Evolutionary conservation across 2,329 filamentous ascomycete genomes (phyloP).

Genomic region (Emmonsiellopsis sp.): DNA sequence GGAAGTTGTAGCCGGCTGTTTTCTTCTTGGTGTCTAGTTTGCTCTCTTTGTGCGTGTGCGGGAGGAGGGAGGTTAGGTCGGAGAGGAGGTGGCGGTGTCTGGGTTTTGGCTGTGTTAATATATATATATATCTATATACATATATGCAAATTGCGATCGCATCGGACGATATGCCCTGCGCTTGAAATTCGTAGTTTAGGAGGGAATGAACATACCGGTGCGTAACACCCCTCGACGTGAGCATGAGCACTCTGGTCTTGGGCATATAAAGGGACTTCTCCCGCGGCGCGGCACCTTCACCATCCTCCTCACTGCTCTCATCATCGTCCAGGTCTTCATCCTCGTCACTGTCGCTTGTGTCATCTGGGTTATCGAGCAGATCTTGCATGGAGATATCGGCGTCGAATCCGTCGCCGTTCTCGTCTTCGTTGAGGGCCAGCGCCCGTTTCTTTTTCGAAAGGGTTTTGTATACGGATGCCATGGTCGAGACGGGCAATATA

Average conservation of each 20-base stretch:
- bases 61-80: constrained; percentile 79
- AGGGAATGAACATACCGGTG: constrained; percentile 51
- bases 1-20: constrained; percentile 50
- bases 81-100: constrained; percentile 90
- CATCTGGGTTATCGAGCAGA: constrained; percentile 13
- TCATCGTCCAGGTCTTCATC: constrained; percentile 54
- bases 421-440: constrained; percentile 1
- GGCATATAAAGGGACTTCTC: constrained; percentile 22
- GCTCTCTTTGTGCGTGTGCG: constrained; percentile 85
- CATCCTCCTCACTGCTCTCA: background rate
- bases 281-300: constrained; percentile 17
- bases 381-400: constrained; percentile 12
- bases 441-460: constrained; percentile 29
- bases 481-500: constrained; percentile 16
- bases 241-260: constrained; percentile 63
- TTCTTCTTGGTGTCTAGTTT: constrained; percentile 94
- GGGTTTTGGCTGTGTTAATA: constrained; percentile 5
- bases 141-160: background rate
- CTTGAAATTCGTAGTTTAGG: constrained; percentile 3
- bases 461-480: constrained; percentile 50
- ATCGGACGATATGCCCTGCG: background rate
- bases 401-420: constrained; percentile 1
- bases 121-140: background rate
- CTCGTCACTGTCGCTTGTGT: constrained; percentile 25
- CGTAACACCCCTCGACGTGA: constrained; percentile 87